Conservation (phyloP, 2,329 filamentous ascomycete species). For the Aureobasidium pullulans region DNA sequence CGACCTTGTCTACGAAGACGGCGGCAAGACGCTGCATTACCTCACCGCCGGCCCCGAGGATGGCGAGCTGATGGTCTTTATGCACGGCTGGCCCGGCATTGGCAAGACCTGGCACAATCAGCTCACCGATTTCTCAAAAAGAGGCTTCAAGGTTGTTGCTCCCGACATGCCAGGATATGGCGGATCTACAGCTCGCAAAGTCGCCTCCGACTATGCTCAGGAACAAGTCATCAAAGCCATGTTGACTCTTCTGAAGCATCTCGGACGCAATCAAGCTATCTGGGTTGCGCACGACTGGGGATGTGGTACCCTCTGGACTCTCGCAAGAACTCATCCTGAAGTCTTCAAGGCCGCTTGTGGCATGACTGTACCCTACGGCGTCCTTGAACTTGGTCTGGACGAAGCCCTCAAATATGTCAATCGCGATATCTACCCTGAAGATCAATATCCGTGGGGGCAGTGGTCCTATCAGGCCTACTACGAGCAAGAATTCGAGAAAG, state of each 20-base stretch:
- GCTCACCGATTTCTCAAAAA: slow-evolving; percentile 24
- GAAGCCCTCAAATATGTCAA: slow-evolving; percentile 31
- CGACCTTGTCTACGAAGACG: slow-evolving; percentile 18
- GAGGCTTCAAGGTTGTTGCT: slow-evolving; percentile 23
- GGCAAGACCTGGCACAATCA: slow-evolving; percentile 31
- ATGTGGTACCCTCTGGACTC: slow-evolving; percentile 25
- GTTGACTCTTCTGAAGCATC: slow-evolving; percentile 33
- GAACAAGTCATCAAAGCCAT: slow-evolving; percentile 25
- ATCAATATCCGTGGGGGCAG: slow-evolving; percentile 33
- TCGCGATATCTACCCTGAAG: slow-evolving; percentile 39
- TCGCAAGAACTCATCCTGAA: slow-evolving; percentile 28
- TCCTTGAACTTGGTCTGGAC: slow-evolving; percentile 35
- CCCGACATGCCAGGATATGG: slow-evolving; percentile 33
- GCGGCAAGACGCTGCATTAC: slow-evolving; percentile 23
- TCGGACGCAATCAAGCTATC: slow-evolving; percentile 34
- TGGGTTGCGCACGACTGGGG: slow-evolving; percentile 45
- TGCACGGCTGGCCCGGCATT: slow-evolving; percentile 31
- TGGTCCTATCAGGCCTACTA: slow-evolving; percentile 31
- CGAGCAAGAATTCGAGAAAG: slow-evolving; percentile 22
- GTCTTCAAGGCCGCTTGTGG: slow-evolving; percentile 24
- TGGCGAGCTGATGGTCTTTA: slow-evolving; percentile 24
- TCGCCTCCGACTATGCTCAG: slow-evolving; percentile 26
- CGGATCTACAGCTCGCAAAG: slow-evolving; percentile 24
- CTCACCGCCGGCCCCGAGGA: slow-evolving; percentile 22
- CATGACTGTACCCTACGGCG: slow-evolving; percentile 35